Percentiles rank a stretch among this genome's conserved stretches.
phyloP scores from a whole-genome alignment of 345 rosid genomes.

The Luvunga scandens region DNA sequence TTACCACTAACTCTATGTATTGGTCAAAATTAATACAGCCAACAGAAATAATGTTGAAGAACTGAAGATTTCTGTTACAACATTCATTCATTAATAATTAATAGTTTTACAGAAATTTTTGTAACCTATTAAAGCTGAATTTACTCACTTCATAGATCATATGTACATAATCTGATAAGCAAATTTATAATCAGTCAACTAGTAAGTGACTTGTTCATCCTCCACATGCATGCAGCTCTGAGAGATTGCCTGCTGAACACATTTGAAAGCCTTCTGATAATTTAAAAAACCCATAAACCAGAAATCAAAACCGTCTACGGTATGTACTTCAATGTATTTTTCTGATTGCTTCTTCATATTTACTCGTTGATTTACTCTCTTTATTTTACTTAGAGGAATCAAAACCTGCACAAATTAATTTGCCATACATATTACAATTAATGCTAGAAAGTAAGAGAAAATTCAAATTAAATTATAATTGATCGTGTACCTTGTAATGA shows the following conservation, averaged over 20 bases:
- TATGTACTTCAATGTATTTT: constrained; percentile 71
- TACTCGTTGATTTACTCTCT: constrained; percentile 46
- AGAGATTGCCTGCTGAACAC: constrained; percentile 51
- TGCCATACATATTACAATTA: neutral
- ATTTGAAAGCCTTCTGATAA: constrained; percentile 60
- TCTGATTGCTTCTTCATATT: constrained; percentile 64
- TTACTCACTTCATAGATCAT: neutral
- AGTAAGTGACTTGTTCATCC: neutral
- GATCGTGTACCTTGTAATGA: constrained; percentile 36
- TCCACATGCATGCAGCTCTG: neutral
- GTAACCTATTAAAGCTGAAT: neutral
- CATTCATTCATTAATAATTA: too few species aligned
- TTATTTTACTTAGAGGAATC: constrained; percentile 58
- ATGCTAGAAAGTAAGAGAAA: neutral
- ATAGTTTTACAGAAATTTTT: neutral
- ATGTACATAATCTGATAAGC: neutral
- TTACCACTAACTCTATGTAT: too few species aligned
- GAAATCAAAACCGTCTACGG: constrained; percentile 70
- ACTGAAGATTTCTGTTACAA: too few species aligned
- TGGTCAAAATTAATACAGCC: too few species aligned
- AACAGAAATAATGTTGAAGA: too few species aligned
- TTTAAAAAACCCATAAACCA: constrained; percentile 92
- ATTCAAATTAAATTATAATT: neutral
- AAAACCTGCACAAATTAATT: constrained; percentile 32
- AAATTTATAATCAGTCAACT: neutral